Evolutionary conservation across 352 stramenopile genomes (phyloP).

Genomic region (Phytophthora pseudosyringae): DNA sequence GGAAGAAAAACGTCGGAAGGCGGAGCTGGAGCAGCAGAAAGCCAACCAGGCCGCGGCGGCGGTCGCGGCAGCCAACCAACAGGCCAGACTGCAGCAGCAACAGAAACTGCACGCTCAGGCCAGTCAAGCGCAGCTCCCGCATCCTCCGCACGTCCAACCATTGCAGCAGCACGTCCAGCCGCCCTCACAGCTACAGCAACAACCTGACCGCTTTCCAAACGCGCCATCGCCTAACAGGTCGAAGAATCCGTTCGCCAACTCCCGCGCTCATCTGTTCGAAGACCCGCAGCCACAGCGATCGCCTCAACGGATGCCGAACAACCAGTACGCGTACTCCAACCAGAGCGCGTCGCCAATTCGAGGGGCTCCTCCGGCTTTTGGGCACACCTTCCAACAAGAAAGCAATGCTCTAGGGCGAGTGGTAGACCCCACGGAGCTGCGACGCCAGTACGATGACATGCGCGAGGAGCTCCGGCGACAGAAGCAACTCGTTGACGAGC

Average conservation of each 20-base stretch:
- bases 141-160: constrained; percentile 7
- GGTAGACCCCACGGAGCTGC: constrained; percentile 28
- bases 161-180: constrained; percentile 14
- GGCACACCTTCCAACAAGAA: constrained; percentile 10
- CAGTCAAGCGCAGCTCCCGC: constrained; percentile 17
- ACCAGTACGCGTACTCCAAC: constrained; percentile 16
- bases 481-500: constrained; percentile 61
- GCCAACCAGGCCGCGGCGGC: constrained; percentile 42
- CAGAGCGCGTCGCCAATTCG: constrained; percentile 26
- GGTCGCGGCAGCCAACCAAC: constrained; percentile 42
- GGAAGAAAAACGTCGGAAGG: constrained; percentile 58
- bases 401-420: not conserved
- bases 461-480: constrained; percentile 53
- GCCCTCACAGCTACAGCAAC: not conserved
- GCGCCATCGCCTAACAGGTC: constrained; percentile 12
- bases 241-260: constrained; percentile 60
- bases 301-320: constrained; percentile 2
- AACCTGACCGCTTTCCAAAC: constrained; percentile 10
- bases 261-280: constrained; percentile 59
- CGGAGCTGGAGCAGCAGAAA: constrained; percentile 50
- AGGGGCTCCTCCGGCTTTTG: not conserved
- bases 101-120: constrained; percentile 30
- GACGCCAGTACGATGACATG: constrained; percentile 66
- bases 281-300: constrained; percentile 32
- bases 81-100: constrained; percentile 46